These are phyloP conservation scores for Citrus inodora DNA, from an alignment of 345 rosid genomes.

Conservation along the genomic window DNA sequence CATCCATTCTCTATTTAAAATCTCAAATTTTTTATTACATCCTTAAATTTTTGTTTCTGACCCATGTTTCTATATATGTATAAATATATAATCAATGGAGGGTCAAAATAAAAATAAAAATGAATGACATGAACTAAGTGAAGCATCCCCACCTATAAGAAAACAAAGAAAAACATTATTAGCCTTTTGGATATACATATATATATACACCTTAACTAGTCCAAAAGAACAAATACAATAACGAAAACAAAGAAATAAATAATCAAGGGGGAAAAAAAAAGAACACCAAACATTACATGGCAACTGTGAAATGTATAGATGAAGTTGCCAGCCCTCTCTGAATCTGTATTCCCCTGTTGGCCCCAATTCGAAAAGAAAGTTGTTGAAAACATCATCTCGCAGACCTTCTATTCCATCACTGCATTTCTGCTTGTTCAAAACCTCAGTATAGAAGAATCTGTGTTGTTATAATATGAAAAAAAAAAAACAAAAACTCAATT, in stretches of 20 bases:
- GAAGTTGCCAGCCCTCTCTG: conserved; percentile 62
- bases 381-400: conserved; percentile 16
- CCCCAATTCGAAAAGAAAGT: conserved; percentile 36
- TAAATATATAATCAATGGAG: no score
- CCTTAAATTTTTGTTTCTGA: no score
- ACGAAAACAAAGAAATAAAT: not conserved
- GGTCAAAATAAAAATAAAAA: no score
- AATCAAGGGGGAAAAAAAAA: not conserved
- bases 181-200: not conserved
- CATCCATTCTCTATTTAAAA: no score
- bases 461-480: not conserved
- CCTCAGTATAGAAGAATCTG: conserved; percentile 59
- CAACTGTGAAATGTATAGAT: conserved; percentile 82
- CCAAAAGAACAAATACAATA: not conserved
- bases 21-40: no score
- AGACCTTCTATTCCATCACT: conserved; percentile 20
- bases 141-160: conserved; percentile 64
- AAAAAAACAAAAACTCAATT: not conserved
- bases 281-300: conserved; percentile 60
- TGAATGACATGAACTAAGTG: conserved; percentile 34
- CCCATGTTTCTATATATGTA: no score
- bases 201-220: not conserved
- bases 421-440: not conserved
- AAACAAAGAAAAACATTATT: conserved; percentile 5
- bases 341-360: conserved; percentile 40